Evolutionary conservation across 176 grass and related monocot species (phyloP).

Genomic region (Miscanthus lutarioriparius): DNA sequence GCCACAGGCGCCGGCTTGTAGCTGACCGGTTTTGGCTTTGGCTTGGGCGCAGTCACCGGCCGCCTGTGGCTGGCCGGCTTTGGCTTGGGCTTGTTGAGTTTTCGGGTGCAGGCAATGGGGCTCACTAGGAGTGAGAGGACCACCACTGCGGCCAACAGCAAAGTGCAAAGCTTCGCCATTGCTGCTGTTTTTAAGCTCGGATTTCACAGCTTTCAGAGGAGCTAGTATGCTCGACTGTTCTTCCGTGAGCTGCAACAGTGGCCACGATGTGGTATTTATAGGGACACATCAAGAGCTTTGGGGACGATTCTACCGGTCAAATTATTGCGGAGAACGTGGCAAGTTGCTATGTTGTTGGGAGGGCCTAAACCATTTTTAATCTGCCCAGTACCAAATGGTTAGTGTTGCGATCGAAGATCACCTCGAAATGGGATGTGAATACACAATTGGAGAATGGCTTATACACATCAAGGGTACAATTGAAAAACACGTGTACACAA

Average conservation of each 20-base stretch:
- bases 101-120: constrained; percentile 46
- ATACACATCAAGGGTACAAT: not conserved
- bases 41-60: not conserved
- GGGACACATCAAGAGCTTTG: not conserved
- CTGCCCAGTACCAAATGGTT: not conserved
- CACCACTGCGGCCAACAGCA: constrained; percentile 16
- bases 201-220: not conserved
- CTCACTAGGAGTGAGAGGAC: constrained; percentile 38
- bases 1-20: not conserved
- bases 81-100: not conserved
- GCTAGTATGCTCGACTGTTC: constrained; percentile 16
- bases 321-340: constrained; percentile 54
- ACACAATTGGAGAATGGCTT: not conserved
- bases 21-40: not conserved
- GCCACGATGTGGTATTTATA: constrained; percentile 37
- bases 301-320: constrained; percentile 32
- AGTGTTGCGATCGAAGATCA: not conserved
- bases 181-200: not conserved
- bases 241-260: constrained; percentile 30
- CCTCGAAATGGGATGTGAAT: not conserved
- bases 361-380: constrained; percentile 22
- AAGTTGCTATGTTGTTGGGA: constrained; percentile 21
- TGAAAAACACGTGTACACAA: not conserved
- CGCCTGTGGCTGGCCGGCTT: not conserved
- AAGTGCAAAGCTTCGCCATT: constrained; percentile 44